Evolutionary conservation across 208 protist species (phyloP).

Genomic region (Leishmania martiniquensis): DNA sequence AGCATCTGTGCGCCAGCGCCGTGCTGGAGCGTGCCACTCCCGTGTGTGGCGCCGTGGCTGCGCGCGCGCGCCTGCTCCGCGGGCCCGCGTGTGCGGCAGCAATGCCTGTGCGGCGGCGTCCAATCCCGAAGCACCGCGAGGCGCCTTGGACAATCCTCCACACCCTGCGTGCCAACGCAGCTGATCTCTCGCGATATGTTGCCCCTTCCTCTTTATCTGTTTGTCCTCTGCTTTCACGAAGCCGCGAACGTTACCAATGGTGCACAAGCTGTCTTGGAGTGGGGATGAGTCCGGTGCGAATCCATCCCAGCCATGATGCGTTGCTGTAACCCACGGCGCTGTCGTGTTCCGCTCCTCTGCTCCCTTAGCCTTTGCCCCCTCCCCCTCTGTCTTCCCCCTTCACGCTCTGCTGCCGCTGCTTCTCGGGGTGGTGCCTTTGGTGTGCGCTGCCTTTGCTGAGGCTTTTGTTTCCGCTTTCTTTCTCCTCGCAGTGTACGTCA

Average conservation of each 20-base stretch:
- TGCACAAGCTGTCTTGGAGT: neutral
- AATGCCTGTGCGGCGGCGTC: conserved; percentile 31
- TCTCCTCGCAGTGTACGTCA: neutral
- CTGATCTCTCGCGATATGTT: conserved; percentile 25
- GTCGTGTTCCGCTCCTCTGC: neutral
- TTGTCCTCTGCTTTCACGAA: neutral
- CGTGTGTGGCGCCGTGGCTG: conserved; percentile 26
- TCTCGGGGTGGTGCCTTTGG: neutral
- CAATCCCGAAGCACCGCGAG: conserved; percentile 32
- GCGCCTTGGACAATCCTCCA: conserved; percentile 5
- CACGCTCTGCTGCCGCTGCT: neutral
- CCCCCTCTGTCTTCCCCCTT: neutral
- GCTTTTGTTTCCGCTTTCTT: neutral
- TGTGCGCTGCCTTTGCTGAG: neutral
- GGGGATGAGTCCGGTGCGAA: neutral
- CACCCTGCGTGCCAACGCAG: conserved; percentile 23
- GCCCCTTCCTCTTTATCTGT: neutral
- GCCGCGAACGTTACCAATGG: neutral
- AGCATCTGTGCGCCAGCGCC: conserved; percentile 6
- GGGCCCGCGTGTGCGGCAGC: conserved; percentile 25
- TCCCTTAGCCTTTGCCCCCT: neutral
- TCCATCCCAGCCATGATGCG: neutral
- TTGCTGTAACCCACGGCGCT: neutral
- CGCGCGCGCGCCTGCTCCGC: conserved; percentile 16
- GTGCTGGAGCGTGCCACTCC: conserved; percentile 1